Percentiles rank a stretch among this genome's conserved stretches.
Conservation (phyloP, 495 filamentous ascomycete species). For the Saxophila tyrrhenica region DNA sequence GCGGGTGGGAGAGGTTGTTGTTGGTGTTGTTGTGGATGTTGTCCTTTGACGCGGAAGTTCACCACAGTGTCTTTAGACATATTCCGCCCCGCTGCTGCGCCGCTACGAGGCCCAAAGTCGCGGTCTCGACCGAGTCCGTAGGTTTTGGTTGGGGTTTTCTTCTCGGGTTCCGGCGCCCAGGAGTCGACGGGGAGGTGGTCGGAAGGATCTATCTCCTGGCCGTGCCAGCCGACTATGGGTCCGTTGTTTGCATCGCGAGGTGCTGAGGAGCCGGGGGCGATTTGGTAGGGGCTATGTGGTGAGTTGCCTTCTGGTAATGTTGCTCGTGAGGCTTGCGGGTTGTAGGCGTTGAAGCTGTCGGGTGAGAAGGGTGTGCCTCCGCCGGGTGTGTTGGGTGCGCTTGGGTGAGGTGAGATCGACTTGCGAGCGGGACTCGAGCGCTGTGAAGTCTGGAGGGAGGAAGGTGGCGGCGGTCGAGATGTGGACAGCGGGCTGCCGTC, state of each 20-base stretch:
- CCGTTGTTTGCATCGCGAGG: neutral
- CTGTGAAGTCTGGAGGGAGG: conserved; percentile 16
- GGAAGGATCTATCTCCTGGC: conserved; percentile 78
- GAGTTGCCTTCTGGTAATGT: conserved; percentile 2
- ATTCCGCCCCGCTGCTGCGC: neutral
- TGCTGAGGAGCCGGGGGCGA: neutral
- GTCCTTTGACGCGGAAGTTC: conserved; percentile 10
- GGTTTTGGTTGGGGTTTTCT: conserved; percentile 15
- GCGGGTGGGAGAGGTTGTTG: neutral
- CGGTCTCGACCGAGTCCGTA: conserved; percentile 18
- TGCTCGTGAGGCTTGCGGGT: conserved; percentile 37
- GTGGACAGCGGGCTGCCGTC: conserved; percentile 15
- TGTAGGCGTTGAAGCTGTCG: conserved; percentile 71
- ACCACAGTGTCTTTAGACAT: conserved; percentile 14
- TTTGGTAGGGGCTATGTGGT: conserved; percentile 7
- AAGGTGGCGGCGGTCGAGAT: neutral
- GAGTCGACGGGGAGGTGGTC: conserved; percentile 84
- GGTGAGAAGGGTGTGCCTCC: conserved; percentile 76
- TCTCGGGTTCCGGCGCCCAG: conserved; percentile 89
- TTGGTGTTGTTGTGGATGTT: neutral
- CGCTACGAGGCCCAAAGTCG: conserved; percentile 14
- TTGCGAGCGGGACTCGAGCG: conserved; percentile 55
- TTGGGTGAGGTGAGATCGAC: conserved; percentile 64
- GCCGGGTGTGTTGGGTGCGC: conserved; percentile 37
- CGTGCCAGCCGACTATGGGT: conserved; percentile 66